Evolutionary conservation across 2,329 filamentous ascomycete species (phyloP), one percentile per base, ranked within the genome.

Genomic region (Fusarium pseudonygamai): DNA sequence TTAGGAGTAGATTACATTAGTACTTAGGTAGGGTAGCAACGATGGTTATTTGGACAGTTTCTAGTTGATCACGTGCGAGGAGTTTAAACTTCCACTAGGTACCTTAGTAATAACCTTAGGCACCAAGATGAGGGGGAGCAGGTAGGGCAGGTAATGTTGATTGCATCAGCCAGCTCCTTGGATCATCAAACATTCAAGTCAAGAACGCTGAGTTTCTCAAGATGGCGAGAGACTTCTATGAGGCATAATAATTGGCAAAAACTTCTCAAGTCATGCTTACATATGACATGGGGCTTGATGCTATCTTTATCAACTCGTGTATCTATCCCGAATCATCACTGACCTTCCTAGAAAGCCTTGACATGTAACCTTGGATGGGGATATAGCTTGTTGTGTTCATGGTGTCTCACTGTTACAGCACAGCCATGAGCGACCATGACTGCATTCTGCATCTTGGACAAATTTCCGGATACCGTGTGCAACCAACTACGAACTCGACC

Each of bases 271-370:
- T 24, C 36, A 53, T 34, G 26, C 60, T 67, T 34, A 24, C 28
- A 63, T 52, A 45, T 32, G n/a, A 36, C n/a, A 30, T 47, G 42
- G 42, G 32, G 49, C 22, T 49, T 60, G 57, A 66, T 62, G 36
- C 68, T 71, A 74, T 74, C 60, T 72, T 72, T 66, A 60, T 72
- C 59, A 40, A 47, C 20, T 64, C 14, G 39, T 66, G 57, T 58
- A 46, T 61, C 50, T 58, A 46, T 61, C 50, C 59, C 37, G 53
- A 57, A 60, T 47, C 52, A 64, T 53, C 24, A 46, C 40, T 49
- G 32, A 53, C 45, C 61, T 24, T 36, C 46, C 40, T 42, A n/a
- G 46, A 47, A 66, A 36, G 53, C 32, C 43, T 32, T 42, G 46
- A 36, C 28, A 58, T 69, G 65, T 43, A 46, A 46, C 39, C 42